Base-by-base conservation (phyloP, 1,284 basidiomycete species). In the Boletus subluridellus region DNA sequence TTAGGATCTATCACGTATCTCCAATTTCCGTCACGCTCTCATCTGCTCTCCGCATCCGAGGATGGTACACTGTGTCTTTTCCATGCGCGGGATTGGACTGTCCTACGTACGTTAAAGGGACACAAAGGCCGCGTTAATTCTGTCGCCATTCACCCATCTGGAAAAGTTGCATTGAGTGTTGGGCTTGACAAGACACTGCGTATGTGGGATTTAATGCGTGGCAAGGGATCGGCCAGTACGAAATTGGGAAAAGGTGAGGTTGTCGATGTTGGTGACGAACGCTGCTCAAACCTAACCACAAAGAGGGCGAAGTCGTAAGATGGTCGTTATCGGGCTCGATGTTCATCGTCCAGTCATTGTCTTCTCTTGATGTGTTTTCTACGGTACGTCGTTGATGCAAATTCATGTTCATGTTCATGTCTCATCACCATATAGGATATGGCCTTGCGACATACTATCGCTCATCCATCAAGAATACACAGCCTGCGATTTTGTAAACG, bases 201-300 rank as follows among this genome's bases (percentile, higher is more conserved):
- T 52, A 96, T 98, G 94, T 99, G 96, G 96, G 96, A 99, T 78
- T 78, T 99, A 48, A 97, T 98, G 92, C 81, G 95, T 49, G 96
- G 95, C 1, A 90, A 90, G 70, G 92, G 92, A 3, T 86, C 87
- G 14, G 93, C 93, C 5, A 95, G 92, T 69, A 90, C 89, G 38
- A 93, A 95, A 68, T 75, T 97, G 5, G 91, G 91, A 17, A 88
- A 88, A 76, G 93, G 92, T 92, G 61, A 54, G 78, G 11, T 42
- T 41, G 15, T 54, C 45, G n/a, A 8, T 12, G 28, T 30, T 21
- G 12, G 28, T 56, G 35, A 61, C 10, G 38, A 52, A 39, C 10
- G n/a, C 4, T 49, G n/a, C 67, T 68, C 48, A 66, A 49, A 37
- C 9, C 24, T 47, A 15, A 49, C 15, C 54, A 34, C 60, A 2